Evolutionary conservation across 2,329 filamentous ascomycete genomes (phyloP), one percentile per base, ranked within the genome.

Genomic region (Trichoderma koningiopsis): DNA sequence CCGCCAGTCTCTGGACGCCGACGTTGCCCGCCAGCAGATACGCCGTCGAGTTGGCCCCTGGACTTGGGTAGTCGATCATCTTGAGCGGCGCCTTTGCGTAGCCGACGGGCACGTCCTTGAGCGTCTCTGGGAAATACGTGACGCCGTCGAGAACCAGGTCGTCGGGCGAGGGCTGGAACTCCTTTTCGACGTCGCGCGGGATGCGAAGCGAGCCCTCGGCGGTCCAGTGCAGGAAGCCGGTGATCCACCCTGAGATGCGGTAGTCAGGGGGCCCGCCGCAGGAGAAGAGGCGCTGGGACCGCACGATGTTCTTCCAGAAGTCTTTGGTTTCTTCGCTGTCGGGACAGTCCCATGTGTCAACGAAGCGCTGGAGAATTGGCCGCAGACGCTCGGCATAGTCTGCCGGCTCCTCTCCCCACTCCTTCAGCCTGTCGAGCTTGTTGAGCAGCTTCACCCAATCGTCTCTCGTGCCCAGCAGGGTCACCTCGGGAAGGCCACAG

Each of bases 171-270:
- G 68, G 57, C 29, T 43, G 7, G 29, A n/a, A 61, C 37, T 61
- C 52, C 40, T 66, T 14, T 55, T 70, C 58, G 2, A 69, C 59
- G 5, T 74, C 71, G 2, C 71, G 68, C 22, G 66, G 58, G 16
- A 76, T 66, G 8, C 74, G 65, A 43, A 74, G 64, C 0, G 59
- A 43, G 0, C 84, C 84, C 19, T 79, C 69, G 0, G 72, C 73
- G 19, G 76, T 72, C 82, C 83, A 86, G 71, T 82, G 83, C 71
- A 81, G 76, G 70, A 86, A 85, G 0, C 80, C 83, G 0, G 82
- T 82, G 64, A 85, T 79, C 84, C 84, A 87, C 5, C 85, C 84
- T 0, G 80, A 82, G 2, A 84, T 70, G 58, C 77, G 75, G 72
- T 74, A 81, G 72, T 79, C 80, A 71, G 59, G 75, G 31, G 73